Conservation (phyloP, 164 flowering plant species). For the Tetracentron sinense region DNA sequence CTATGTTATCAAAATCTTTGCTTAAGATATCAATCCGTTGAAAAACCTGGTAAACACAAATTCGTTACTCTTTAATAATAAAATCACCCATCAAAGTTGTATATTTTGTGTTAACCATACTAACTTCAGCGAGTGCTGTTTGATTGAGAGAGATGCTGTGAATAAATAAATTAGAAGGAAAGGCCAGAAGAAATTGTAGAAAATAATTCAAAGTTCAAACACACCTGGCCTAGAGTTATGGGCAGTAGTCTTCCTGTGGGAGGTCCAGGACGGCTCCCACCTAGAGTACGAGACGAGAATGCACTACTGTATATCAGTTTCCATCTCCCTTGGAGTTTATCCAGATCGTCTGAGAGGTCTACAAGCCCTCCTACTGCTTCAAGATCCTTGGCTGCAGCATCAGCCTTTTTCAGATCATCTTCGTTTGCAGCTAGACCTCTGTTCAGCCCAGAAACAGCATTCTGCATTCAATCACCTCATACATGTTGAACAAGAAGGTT, state of each 20-base stretch:
- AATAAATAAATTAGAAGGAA: neutral
- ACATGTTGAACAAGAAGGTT: constrained; percentile 7
- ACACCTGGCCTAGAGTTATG: constrained; percentile 88
- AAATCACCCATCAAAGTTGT: neutral
- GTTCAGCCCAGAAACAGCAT: constrained; percentile 83
- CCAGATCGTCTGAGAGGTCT: constrained; percentile 62
- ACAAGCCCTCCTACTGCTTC: constrained; percentile 74
- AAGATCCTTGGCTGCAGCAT: constrained; percentile 78
- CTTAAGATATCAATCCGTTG: constrained; percentile 85
- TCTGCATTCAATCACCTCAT: constrained; percentile 44
- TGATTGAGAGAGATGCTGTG: neutral
- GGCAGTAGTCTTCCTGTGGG: constrained; percentile 89
- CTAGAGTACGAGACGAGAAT: constrained; percentile 86
- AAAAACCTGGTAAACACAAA: constrained; percentile 55
- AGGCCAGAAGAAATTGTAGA: neutral
- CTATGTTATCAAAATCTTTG: constrained; percentile 95
- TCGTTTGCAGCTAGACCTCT: constrained; percentile 85
- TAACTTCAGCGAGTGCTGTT: neutral
- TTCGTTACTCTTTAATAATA: neutral
- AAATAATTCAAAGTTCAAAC: neutral
- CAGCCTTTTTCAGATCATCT: constrained; percentile 72
- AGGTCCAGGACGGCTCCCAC: constrained; percentile 97
- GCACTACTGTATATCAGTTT: constrained; percentile 89
- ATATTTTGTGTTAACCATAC: too few species aligned
- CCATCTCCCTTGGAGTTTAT: constrained; percentile 91